phyloP scores from a whole-genome alignment of 1,139 yeast species.

The Yamadazyma siamensis region DNA sequence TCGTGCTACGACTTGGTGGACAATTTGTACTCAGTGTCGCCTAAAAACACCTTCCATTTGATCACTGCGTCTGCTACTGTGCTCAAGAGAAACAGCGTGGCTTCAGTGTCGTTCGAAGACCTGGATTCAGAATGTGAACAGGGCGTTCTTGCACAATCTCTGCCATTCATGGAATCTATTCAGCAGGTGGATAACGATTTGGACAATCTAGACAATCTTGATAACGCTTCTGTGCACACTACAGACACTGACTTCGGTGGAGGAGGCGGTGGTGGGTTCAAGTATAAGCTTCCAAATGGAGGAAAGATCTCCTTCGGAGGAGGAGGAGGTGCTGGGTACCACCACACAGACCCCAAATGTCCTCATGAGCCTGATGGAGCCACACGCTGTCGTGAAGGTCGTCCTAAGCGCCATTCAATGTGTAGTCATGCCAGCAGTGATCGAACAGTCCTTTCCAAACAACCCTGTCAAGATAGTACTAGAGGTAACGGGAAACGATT shows the following conservation, averaged over 20 bases:
- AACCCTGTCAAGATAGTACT: slow-evolving; percentile 2
- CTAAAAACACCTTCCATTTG: slow-evolving; percentile 37
- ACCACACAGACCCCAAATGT: slow-evolving; percentile 9
- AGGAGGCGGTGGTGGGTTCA: slow-evolving; percentile 24
- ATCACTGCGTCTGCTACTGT: slow-evolving; percentile 32
- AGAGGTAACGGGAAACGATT: slow-evolving; percentile 1
- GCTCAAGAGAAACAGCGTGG: slow-evolving; percentile 12
- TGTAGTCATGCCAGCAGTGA: background rate
- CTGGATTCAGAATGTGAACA: too few relatives aligned
- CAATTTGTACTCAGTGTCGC: slow-evolving; percentile 38
- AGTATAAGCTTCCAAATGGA: slow-evolving; percentile 22
- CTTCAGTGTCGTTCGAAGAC: too few relatives aligned
- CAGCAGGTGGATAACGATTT: slow-evolving; percentile 3
- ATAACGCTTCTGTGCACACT: slow-evolving; percentile 7
- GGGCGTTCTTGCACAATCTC: background rate
- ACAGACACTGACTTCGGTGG: slow-evolving; percentile 21
- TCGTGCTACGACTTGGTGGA: slow-evolving; percentile 31
- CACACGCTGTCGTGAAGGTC: too few relatives aligned
- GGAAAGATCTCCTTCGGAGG: slow-evolving; percentile 24
- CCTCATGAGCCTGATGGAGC: background rate
- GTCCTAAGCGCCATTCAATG: background rate
- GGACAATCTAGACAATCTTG: too few relatives aligned
- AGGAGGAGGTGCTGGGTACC: slow-evolving; percentile 26
- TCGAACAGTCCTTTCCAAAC: too few relatives aligned
- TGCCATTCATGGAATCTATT: slow-evolving; percentile 3